Evolutionary conservation across 148 eudicot genomes (phyloP).

Genomic region (Vaccinium myrtillus): DNA sequence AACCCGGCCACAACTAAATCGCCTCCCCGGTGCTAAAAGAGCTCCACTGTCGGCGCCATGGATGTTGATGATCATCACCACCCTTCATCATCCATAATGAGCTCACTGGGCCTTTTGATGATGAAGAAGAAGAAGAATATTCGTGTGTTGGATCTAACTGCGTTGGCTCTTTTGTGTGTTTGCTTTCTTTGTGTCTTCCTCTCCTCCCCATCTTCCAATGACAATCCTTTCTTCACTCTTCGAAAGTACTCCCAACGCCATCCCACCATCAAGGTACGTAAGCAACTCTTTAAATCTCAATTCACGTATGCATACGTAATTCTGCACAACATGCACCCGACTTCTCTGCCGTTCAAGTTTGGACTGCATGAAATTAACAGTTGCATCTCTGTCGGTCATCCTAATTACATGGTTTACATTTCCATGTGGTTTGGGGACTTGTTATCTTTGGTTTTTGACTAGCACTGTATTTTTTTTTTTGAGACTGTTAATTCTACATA

Average conservation of each 20-base stretch:
- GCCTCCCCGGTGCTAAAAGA: background rate
- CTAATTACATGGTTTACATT: no score
- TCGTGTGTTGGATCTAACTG: no score
- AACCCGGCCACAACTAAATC: background rate
- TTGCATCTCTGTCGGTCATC: no score
- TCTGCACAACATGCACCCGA: background rate
- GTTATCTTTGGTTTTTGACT: no score
- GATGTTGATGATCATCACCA: no score
- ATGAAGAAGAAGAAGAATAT: background rate
- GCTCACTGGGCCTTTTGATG: no score
- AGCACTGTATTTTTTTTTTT: no score
- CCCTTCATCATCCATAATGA: no score
- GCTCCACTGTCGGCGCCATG: background rate
- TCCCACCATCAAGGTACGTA: background rate
- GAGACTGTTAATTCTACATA: no score
- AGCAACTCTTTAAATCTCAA: no score
- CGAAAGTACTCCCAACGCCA: background rate
- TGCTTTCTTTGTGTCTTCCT: background rate
- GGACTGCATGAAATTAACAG: background rate
- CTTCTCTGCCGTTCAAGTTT: background rate
- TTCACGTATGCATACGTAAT: background rate
- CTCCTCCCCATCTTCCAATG: background rate
- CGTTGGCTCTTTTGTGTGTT: background rate
- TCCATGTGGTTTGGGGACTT: no score
- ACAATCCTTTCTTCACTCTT: background rate